Conservation (phyloP, 768 basidiomycete genomes). For the Fomitopsis pulvina region DNA sequence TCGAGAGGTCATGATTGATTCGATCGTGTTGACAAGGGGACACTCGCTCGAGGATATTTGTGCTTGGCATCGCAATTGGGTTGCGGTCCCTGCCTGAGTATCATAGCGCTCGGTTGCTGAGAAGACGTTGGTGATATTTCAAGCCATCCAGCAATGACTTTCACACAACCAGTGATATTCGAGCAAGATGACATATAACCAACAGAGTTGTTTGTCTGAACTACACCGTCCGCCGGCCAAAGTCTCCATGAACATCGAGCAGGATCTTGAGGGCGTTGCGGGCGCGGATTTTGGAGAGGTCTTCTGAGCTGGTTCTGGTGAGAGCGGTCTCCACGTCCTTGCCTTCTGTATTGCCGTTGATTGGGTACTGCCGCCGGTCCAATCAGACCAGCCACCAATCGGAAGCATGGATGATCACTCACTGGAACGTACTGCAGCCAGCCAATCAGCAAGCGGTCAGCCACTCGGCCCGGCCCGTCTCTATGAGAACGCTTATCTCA, state of each 20-base stretch:
- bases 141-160: neutral
- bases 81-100: neutral
- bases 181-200: neutral
- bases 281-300: conserved; percentile 84
- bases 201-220: neutral
- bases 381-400: conserved; percentile 15
- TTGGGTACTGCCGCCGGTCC: conserved; percentile 70
- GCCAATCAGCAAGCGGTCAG: conserved; percentile 10
- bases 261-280: conserved; percentile 92
- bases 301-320: conserved; percentile 60
- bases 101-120: neutral
- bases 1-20: conserved; percentile 14
- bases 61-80: conserved; percentile 9
- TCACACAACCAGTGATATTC: neutral
- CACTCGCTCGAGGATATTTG: neutral
- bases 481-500: conserved; percentile 24
- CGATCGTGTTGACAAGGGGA: conserved; percentile 17
- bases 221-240: conserved; percentile 28
- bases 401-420: conserved; percentile 10
- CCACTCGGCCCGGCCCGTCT: neutral
- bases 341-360: conserved; percentile 48
- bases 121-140: neutral
- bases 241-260: conserved; percentile 86
- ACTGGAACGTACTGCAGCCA: conserved; percentile 17
- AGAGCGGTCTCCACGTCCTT: conserved; percentile 64